These are phyloP conservation scores for Ceratopteris richardii DNA, from an alignment of 75 land plant genomes.

Conservation along the genomic window DNA sequence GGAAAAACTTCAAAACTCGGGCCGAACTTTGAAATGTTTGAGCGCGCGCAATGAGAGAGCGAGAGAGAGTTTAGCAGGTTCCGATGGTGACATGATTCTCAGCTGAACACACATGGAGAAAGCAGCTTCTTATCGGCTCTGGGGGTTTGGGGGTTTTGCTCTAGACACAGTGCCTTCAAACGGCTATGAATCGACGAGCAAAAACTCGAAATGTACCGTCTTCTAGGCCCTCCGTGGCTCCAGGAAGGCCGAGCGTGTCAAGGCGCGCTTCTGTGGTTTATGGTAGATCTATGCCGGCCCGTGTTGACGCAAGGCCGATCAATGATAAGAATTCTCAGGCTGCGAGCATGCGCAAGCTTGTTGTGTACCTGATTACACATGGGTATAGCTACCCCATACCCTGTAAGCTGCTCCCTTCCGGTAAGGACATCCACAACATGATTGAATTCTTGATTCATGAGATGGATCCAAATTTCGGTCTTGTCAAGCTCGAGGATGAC, in stretches of 20 bases:
- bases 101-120: too few species aligned
- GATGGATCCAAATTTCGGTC: slow-evolving; percentile 32
- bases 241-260: slow-evolving; percentile 3
- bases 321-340: slow-evolving; percentile 43
- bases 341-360: slow-evolving; percentile 37
- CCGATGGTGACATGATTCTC: too few species aligned
- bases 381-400: slow-evolving; percentile 23
- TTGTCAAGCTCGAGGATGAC: slow-evolving; percentile 54
- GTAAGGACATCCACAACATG: slow-evolving; percentile 53
- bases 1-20: too few species aligned
- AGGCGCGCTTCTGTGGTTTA: slow-evolving; percentile 1
- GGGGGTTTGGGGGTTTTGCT: too few species aligned
- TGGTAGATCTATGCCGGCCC: slow-evolving; percentile 21
- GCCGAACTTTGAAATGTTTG: too few species aligned
- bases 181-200: too few species aligned
- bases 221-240: neutral
- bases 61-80: too few species aligned
- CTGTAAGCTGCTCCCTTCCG: slow-evolving; percentile 55
- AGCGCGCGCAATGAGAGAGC: too few species aligned
- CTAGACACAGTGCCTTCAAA: too few species aligned
- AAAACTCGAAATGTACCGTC: too few species aligned
- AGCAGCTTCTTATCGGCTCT: too few species aligned
- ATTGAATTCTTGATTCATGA: slow-evolving; percentile 45
- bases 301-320: slow-evolving; percentile 27
- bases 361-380: slow-evolving; percentile 46